phyloP scores from a whole-genome alignment of 805 yeast species.

The Candida montana region DNA sequence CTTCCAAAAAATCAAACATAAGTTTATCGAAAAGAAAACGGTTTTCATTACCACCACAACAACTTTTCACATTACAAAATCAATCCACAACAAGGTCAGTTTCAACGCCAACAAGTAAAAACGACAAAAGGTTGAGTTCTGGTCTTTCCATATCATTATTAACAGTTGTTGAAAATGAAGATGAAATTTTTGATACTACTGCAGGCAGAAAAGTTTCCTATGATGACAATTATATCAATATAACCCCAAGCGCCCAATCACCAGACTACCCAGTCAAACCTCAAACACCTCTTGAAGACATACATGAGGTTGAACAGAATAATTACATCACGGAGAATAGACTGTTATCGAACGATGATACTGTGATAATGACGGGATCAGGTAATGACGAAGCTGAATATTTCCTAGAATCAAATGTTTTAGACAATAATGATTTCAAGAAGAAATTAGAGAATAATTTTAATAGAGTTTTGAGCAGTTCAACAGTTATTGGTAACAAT shows the following conservation, averaged over 20 bases:
- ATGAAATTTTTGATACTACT: not conserved
- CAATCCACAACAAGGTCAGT: constrained; percentile 9
- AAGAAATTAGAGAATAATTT: constrained; percentile 19
- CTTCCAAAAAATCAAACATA: not conserved
- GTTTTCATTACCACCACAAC: constrained; percentile 18
- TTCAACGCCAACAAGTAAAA: constrained; percentile 5
- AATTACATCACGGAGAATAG: constrained; percentile 16
- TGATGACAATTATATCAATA: constrained; percentile 19
- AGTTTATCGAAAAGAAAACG: constrained; percentile 18
- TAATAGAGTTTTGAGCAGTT: constrained; percentile 8
- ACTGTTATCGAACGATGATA: constrained; percentile 23
- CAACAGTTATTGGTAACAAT: constrained; percentile 2
- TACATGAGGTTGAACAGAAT: not conserved
- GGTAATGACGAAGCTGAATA: constrained; percentile 2
- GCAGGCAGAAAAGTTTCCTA: constrained; percentile 13
- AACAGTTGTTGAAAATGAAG: constrained; percentile 24
- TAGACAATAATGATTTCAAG: constrained; percentile 16
- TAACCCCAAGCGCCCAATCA: constrained; percentile 6
- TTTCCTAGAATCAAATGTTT: not conserved
- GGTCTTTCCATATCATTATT: constrained; percentile 25
- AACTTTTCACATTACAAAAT: constrained; percentile 5
- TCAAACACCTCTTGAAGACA: not conserved
- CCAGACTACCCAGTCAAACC: constrained; percentile 4
- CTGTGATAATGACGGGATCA: constrained; percentile 19
- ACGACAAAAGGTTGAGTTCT: constrained; percentile 24